Base-by-base conservation (phyloP, 1,139 yeast species). In the Blastobotrys buckinghamii region DNA sequence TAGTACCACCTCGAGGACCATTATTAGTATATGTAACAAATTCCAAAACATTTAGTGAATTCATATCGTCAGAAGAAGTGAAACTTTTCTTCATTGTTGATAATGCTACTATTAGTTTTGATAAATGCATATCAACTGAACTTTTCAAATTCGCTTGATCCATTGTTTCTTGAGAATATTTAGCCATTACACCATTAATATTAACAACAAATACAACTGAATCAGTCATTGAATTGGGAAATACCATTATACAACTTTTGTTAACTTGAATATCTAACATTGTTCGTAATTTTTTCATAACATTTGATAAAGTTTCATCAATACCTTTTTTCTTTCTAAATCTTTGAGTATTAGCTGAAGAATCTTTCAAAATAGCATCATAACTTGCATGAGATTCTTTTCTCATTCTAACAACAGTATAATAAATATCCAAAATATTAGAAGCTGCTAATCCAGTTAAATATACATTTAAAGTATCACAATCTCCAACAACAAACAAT, bases 391-490 rank as follows among this genome's bases (percentile, higher is more conserved):
- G 75, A 55, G 80, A 84, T 52, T 88, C 96, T 56, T 81, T 84
- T 27, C 81, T 73, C 74, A 89, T 81, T 56, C 96, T 74, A 43
- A 77, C 68, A 22, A 87, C 69, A 0, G 94, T 81, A 51, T 82
- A 83, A 59, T 79, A 77, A 42, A 92, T 82, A 66, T 90, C 96
- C 55, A 82, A 72, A 30, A 87, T 70, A 59, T 84, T 88, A 0
- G 96, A 83, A 0, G 95, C 94, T 0, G 95, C 83, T 58, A 92
- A 73, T 0, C 96, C 87, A 0, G 97, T 89, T 50, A 84, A 72
- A 58, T 78, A 86, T 1, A 87, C 59, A 50, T 78, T 79, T 12
- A 83, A 73, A 0, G 79, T 72, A 2, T 74, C 79, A 55, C 85
- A 75, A 16, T 74, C 73, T 1, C 81, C 72, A 1, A 74, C 70